Evolutionary conservation across 768 basidiomycete species (phyloP), one percentile per base, ranked within the genome.

Genomic region (Chalciporus pseudorubinellus): DNA sequence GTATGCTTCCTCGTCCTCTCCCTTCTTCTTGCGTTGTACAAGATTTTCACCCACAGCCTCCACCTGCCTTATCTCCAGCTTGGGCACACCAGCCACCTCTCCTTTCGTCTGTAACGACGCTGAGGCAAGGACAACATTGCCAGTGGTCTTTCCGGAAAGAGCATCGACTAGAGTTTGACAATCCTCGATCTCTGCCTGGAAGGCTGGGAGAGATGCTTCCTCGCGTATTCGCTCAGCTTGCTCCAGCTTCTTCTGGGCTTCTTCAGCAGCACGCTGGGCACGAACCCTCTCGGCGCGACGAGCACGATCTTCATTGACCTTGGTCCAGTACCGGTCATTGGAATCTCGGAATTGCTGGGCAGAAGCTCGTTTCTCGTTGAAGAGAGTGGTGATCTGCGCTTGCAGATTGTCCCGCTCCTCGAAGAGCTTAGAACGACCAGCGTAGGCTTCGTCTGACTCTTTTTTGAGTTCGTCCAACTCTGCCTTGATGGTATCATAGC

Each of bases 131-230:
- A 72, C 68, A 29, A 71, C 70, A 34, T 72, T 71, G 13, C 74
- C 78, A 36, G 72, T 72, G 39, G 72, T 70, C 69, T 85, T 89
- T 20, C 87, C 87, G 16, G 80, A 84, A 71, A 97, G 84, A 64
- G 77, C 84, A 68, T 93, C 88, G 65, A 95, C 86, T 58, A 97
- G 82, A 4, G 89, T 95, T 64, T 91, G 87, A 73, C 94, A 98
- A 67, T 98, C 97, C 74, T 98, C 92, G 61, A 99, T 93, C 67
- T 98, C 84, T 47, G 84, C 78, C 63, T 92, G 90, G 78, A 82
- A 98, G 0, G 97, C 97, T 22, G 97, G 95, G 20, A 78, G 64
- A 52, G 85, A 82, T 20, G 97, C 97, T 66, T 98, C 94, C 53
- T 99, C 97, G 46, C 89, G 84, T 42, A 98, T 68, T 34, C 83